Percentiles rank a stretch among this genome's conserved stretches.
These are phyloP conservation scores for Angophora floribunda DNA, from an alignment of 345 rosid species.

Conservation along the genomic window DNA sequence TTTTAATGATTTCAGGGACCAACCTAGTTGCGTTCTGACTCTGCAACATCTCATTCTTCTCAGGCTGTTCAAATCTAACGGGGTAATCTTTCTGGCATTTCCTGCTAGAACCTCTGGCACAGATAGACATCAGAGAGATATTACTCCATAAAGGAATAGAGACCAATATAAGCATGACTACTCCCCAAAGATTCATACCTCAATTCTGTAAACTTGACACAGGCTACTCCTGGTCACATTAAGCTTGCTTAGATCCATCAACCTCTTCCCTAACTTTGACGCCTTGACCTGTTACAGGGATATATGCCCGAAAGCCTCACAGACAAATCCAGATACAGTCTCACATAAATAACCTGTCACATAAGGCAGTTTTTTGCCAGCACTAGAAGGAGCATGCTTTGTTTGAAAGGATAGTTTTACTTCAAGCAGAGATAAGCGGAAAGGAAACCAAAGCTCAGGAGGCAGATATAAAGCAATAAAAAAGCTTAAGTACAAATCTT, in stretches of 20 bases:
- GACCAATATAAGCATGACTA: neutral
- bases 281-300: slow-evolving; percentile 85
- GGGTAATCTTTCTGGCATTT: neutral
- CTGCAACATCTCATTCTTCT: neutral
- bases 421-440: neutral
- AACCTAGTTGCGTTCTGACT: neutral
- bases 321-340: slow-evolving; percentile 75
- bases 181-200: slow-evolving; percentile 24
- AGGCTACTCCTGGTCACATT: slow-evolving; percentile 39
- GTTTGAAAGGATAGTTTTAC: neutral
- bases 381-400: neutral
- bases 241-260: slow-evolving; percentile 39
- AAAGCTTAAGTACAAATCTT: neutral
- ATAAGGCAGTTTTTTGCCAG: neutral
- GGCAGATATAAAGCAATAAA: neutral
- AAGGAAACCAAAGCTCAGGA: neutral
- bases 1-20: neutral
- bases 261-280: slow-evolving; percentile 63
- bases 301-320: slow-evolving; percentile 94
- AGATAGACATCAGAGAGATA: neutral
- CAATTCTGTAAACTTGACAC: slow-evolving; percentile 66
- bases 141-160: neutral
- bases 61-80: neutral
- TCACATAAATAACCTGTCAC: slow-evolving; percentile 73
- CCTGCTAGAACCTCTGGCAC: neutral